Evolutionary conservation across 169 alveolate genomes (phyloP).

Genomic region (Cryptosporidium canis): DNA sequence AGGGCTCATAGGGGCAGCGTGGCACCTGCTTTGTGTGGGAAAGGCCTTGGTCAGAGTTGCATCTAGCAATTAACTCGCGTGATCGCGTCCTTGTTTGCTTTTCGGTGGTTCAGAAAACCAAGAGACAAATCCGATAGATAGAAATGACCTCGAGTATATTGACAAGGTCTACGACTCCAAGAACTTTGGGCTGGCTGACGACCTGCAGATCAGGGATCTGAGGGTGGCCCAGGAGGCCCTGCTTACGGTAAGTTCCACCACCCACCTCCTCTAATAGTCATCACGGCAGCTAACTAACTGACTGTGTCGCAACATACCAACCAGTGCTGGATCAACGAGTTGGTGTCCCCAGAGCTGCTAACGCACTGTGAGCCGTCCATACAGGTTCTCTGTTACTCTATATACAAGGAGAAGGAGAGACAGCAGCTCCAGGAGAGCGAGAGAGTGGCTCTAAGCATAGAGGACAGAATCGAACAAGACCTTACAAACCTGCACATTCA

Average conservation of each 20-base stretch:
- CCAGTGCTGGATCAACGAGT: conserved; percentile 52
- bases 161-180: conserved; percentile 20
- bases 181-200: background rate
- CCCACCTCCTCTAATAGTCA: too few species aligned
- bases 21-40: too few species aligned
- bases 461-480: conserved; percentile 29
- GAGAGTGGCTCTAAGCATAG: background rate
- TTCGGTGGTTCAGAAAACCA: conserved; percentile 4
- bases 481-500: background rate
- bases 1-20: too few species aligned
- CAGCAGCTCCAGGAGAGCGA: background rate
- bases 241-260: conserved; percentile 21
- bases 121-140: background rate
- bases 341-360: conserved; percentile 44
- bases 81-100: background rate
- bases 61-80: background rate
- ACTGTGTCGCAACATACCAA: too few species aligned
- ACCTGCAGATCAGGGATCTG: background rate
- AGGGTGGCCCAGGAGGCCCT: conserved; percentile 17
- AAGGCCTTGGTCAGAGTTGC: background rate
- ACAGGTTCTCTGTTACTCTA: conserved; percentile 6
- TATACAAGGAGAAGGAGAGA: conserved; percentile 19
- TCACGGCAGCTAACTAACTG: too few species aligned
- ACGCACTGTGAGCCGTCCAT: conserved; percentile 20
- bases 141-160: conserved; percentile 27